Evolutionary conservation across 371 early-diverging fungal species (phyloP), one percentile per base, ranked within the genome.

Genomic region (Nematocida homosporus): DNA sequence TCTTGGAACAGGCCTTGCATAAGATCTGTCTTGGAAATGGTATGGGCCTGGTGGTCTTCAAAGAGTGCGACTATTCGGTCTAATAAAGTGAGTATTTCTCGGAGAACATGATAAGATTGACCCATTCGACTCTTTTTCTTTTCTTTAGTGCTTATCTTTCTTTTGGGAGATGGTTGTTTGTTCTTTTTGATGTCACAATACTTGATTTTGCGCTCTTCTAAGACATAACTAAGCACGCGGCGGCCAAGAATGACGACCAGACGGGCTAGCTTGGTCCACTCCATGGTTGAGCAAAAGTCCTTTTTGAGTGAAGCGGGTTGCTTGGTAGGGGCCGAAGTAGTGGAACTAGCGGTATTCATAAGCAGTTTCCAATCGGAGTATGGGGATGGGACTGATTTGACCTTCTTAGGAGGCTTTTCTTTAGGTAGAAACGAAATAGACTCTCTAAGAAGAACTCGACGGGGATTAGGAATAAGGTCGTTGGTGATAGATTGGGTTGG

Each of bases 91-190:
- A 97, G 86, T 57, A 95, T 91, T 86, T 99, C 99, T 83, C 96
- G 89, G 72, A 84, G 67, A 79, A 90, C 86, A 83, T 91, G 94
- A 87, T 95, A 95, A 3, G 96, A 92, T 79, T 92, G 92, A 66
- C 99, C 99, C 82, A 97, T 93, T 25, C 97, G 88, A 30, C 93
- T 92, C 86, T 93, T 96, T 84, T 99, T 99, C 80, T 95, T 88
- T 84, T 99, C 98, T 85, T 97, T 97, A 41, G 99, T 99, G 6
- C 95, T 95, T 64, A 99, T 86, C 8, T 93, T 92, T 85, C 94
- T 92, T 79, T 92, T 91, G 18, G 93, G 93, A 83, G 93, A 94
- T 72, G 97, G 86, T 85, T 94, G 93, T 84, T 95, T 96, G 85
- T 95, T 94, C 86, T 94, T 93, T 86, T 95, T 95, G 69, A 99